Evolutionary conservation across 2,329 filamentous ascomycete species (phyloP).

Genomic region (Davidsoniella virescens): DNA sequence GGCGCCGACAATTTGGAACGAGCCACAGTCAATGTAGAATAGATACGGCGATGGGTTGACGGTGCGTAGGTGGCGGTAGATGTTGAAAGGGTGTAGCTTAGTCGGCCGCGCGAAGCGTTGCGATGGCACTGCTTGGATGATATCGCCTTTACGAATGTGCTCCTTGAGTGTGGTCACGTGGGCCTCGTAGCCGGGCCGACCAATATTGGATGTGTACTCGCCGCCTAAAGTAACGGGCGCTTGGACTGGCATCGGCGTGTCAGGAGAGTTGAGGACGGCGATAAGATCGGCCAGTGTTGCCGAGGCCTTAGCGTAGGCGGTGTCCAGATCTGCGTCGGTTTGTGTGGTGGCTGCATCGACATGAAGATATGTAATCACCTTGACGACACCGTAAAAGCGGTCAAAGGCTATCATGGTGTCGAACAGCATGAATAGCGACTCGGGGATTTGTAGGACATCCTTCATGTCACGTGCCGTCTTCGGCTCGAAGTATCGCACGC

Average conservation of each 20-base stretch:
- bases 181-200: slow-evolving; percentile 71
- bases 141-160: slow-evolving; percentile 82
- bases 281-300: slow-evolving; percentile 50
- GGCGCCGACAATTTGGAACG: slow-evolving; percentile 90
- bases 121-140: slow-evolving; percentile 93
- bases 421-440: slow-evolving; percentile 93
- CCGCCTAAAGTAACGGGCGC: slow-evolving; percentile 54
- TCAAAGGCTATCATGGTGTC: slow-evolving; percentile 91
- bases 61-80: slow-evolving; percentile 90
- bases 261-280: slow-evolving; percentile 52
- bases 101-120: slow-evolving; percentile 86
- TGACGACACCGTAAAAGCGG: slow-evolving; percentile 82
- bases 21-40: slow-evolving; percentile 83
- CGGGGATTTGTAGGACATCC: slow-evolving; percentile 75
- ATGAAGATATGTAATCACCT: slow-evolving; percentile 80
- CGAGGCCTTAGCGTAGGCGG: slow-evolving; percentile 49
- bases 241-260: slow-evolving; percentile 65
- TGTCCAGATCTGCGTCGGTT: slow-evolving; percentile 37
- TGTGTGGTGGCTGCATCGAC: slow-evolving; percentile 40
- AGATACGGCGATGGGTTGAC: slow-evolving; percentile 96
- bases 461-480: slow-evolving; percentile 82
- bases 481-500: slow-evolving; percentile 93
- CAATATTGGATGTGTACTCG: slow-evolving; percentile 84
- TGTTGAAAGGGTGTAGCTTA: slow-evolving; percentile 87
- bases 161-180: slow-evolving; percentile 77